These are phyloP conservation scores for Lentinula lateritia DNA, from an alignment of 768 basidiomycete genomes.

Conservation along the genomic window DNA sequence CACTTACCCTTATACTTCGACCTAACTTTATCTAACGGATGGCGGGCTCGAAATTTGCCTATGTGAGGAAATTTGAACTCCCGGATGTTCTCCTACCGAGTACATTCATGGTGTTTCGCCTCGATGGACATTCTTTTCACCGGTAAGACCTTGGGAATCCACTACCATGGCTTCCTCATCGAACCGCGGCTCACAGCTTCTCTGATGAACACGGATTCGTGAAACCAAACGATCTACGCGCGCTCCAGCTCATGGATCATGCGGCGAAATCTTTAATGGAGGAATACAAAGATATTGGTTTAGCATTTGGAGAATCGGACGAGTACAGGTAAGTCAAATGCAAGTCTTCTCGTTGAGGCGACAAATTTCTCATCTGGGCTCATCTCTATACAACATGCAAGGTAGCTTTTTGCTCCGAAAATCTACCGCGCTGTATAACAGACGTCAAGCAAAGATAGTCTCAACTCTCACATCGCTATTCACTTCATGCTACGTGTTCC, in stretches of 20 bases:
- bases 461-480: constrained; percentile 81
- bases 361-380: background rate
- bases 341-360: background rate
- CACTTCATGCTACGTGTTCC: constrained; percentile 84
- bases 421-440: constrained; percentile 73
- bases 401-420: constrained; percentile 81
- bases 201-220: constrained; percentile 75
- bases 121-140: constrained; percentile 95
- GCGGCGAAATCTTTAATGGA: constrained; percentile 81
- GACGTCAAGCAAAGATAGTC: constrained; percentile 82
- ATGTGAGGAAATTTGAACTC: constrained; percentile 86
- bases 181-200: constrained; percentile 45
- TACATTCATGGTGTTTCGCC: constrained; percentile 77
- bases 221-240: constrained; percentile 90
- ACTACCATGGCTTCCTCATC: background rate
- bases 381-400: background rate
- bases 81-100: constrained; percentile 82
- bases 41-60: constrained; percentile 91
- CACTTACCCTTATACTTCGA: too few species aligned
- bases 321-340: constrained; percentile 73
- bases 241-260: constrained; percentile 86
- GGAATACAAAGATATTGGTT: constrained; percentile 74
- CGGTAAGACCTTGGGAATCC: constrained; percentile 39
- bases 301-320: constrained; percentile 95
- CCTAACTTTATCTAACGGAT: constrained; percentile 31